phyloP scores from a whole-genome alignment of 768 basidiomycete genomes.

The Termitomyces titanicus region DNA sequence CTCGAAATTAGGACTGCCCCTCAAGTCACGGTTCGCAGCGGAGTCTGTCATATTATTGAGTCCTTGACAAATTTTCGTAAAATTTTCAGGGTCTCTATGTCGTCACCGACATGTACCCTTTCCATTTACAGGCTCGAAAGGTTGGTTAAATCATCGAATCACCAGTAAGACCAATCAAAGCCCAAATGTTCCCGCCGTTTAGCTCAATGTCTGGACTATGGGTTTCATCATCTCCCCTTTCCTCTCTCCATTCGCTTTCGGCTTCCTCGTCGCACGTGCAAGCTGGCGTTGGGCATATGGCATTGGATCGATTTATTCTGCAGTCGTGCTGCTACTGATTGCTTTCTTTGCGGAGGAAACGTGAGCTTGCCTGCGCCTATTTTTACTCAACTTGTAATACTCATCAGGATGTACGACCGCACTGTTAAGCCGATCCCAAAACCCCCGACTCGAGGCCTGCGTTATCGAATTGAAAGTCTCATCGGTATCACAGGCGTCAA shows the following conservation, averaged over 20 bases:
- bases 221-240: conserved; percentile 61
- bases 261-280: conserved; percentile 59
- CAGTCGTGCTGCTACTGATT: conserved; percentile 38
- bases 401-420: conserved; percentile 47
- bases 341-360: conserved; percentile 53
- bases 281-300: conserved; percentile 67
- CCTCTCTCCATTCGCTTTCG: conserved; percentile 61
- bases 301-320: conserved; percentile 59
- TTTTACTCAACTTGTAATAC: neutral
- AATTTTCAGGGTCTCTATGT: conserved; percentile 48
- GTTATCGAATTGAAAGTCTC: conserved; percentile 47
- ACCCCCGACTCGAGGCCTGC: conserved; percentile 31
- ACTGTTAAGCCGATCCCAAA: conserved; percentile 39
- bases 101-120: conserved; percentile 63
- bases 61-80: neutral
- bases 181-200: neutral
- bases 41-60: neutral
- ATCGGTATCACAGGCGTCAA: conserved; percentile 50
- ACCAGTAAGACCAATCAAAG: neutral
- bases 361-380: conserved; percentile 27
- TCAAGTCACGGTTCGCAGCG: conserved; percentile 50
- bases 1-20: conserved; percentile 24
- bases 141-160: conserved; percentile 31
- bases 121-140: conserved; percentile 67
- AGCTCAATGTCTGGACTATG: conserved; percentile 57